These are phyloP conservation scores for Fagopyrum homotropicum DNA, from an alignment of 148 eudicot species.

Conservation along the genomic window DNA sequence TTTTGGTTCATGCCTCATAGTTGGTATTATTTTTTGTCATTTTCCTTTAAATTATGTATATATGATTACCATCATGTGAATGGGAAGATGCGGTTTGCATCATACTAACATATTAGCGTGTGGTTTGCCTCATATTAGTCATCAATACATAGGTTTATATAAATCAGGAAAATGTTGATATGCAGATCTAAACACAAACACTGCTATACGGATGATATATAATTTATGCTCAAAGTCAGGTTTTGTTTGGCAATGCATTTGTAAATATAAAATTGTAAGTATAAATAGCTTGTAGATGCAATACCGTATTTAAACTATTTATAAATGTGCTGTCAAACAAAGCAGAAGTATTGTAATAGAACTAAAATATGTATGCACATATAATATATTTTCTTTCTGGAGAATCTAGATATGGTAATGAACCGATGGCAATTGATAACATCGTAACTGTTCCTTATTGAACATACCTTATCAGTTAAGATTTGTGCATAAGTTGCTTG, in stretches of 20 bases:
- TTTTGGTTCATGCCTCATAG: no score
- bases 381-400: no score
- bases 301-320: no score
- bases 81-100: background rate
- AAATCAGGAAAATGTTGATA: background rate
- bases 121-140: background rate
- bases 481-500: no score
- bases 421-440: background rate
- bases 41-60: no score
- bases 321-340: no score
- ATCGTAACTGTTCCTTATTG: background rate
- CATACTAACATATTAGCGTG: background rate
- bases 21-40: no score
- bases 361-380: background rate
- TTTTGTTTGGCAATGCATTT: no score
- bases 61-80: background rate
- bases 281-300: no score
- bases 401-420: background rate
- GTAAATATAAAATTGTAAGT: no score
- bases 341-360: background rate
- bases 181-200: background rate
- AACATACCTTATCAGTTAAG: background rate
- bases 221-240: background rate
- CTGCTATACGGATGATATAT: background rate
- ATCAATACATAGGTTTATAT: background rate